Evolutionary conservation across 2,329 filamentous ascomycete species (phyloP), one percentile per base, ranked within the genome.

Genomic region (Apiospora malaysiana): DNA sequence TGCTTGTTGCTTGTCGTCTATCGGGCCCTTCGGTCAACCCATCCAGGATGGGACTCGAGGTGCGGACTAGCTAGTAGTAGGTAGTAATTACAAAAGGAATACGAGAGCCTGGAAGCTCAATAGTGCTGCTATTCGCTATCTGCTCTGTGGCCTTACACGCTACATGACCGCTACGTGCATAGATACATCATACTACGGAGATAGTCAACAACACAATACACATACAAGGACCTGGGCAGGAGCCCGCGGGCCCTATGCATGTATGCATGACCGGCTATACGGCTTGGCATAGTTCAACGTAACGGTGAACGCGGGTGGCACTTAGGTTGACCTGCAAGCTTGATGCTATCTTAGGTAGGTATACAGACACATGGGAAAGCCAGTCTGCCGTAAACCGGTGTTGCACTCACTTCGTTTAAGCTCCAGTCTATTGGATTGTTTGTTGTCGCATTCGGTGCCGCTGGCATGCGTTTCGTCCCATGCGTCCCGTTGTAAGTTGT

Each of bases 251-350:
- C 21, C 56, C 56, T 63, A 4, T n/a, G 5, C 21, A n/a, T n/a
- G n/a, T n/a, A n/a, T n/a, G n/a, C n/a, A 63, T 32, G 18, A 40
- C 56, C 56, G 56, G 56, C 27, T 63, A 63, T 63, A 40, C 56
- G 56, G 56, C 56, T 63, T 63, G 56, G 56, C 56, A 63, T 8
- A 40, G 16, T 40, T 63, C 40, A 23, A 63, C 32, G 21, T 21
- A 63, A 40, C 32, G 10, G 32, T 40, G 56, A 21, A 12, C 1
- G 56, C 56, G 56, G 56, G 56, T 32, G 56, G 56, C 56, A 63
- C 32, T 63, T 40, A 32, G 21, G 32, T n/a, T 63, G 9, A 21
- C 32, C 27, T 63, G 56, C 21, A 14, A 63, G 56, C 56, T n/a
- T n/a, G n/a, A n/a, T n/a, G n/a, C n/a, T n/a, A n/a, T n/a, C n/a